Evolutionary conservation across 1,284 basidiomycete species (phyloP).

Genomic region (Melampsora larici-populina): DNA sequence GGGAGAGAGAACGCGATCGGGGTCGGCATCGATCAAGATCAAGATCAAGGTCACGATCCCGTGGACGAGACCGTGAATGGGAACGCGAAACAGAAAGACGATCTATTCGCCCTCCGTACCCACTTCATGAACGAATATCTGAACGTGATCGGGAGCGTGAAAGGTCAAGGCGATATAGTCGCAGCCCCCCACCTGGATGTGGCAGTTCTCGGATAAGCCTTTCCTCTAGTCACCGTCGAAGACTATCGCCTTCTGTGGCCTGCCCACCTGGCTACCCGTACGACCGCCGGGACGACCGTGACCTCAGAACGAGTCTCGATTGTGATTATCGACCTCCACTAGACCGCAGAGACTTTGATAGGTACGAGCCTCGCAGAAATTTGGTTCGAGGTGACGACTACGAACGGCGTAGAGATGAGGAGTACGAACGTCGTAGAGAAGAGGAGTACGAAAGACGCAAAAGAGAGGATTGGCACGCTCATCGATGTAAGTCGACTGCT

Average conservation of each 20-base stretch:
- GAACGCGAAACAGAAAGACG: constrained; percentile 22
- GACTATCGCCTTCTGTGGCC: constrained; percentile 20
- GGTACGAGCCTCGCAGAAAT: constrained; percentile 32
- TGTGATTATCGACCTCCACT: constrained; percentile 18
- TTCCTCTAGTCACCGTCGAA: constrained; percentile 18
- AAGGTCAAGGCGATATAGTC: constrained; percentile 9
- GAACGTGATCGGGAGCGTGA: constrained; percentile 22
- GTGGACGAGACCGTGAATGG: constrained; percentile 35
- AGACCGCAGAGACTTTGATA: constrained; percentile 35
- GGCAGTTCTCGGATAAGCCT: background rate
- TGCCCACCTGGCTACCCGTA: constrained; percentile 12
- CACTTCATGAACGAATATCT: constrained; percentile 1
- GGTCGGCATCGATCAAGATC: constrained; percentile 8
- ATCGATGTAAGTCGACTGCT: constrained; percentile 16
- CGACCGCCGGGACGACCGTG: constrained; percentile 28
- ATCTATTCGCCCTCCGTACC: background rate
- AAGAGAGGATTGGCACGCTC: constrained; percentile 36
- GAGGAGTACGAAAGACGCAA: constrained; percentile 38
- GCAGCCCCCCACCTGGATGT: background rate
- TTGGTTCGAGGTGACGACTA: constrained; percentile 25
- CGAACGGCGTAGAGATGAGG: constrained; percentile 29
- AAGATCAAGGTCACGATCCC: too few relatives aligned
- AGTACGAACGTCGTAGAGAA: constrained; percentile 30
- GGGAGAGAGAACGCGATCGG: constrained; percentile 7
- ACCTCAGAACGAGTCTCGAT: constrained; percentile 7